Base-by-base conservation (phyloP, 1,284 basidiomycete genomes). In the Cutaneotrichosporon dermatis region DNA sequence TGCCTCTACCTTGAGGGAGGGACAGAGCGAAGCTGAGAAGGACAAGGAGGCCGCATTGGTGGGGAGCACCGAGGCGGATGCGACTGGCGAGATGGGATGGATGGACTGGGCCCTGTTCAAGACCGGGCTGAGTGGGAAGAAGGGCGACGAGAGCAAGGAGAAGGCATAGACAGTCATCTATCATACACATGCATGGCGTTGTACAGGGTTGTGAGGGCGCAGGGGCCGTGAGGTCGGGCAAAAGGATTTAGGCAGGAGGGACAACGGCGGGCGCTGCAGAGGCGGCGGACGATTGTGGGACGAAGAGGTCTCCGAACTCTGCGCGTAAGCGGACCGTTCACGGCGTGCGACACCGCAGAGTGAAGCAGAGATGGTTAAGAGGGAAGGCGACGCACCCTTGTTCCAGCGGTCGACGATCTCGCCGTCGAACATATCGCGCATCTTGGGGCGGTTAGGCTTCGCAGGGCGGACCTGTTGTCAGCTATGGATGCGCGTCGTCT, bases 341-440 rank as follows among this genome's bases (percentile, higher is more conserved):
- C 25, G 25, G 25, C 25, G 25, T 25, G 25, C 25, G 25, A 25
- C 25, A 25, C 25, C 25, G 25, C 25, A 25, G 25, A 25, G 25
- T 25, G 25, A 25, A 25, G 25, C 25, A 25, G 25, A 25, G 25
- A 25, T 25, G 25, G 25, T 25, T 25, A 25, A 25, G 25, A 25
- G n/a, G 5, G 6, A 41, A 35, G 34, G 6, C 4, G 16, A 63
- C 73, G 48, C 49, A 74, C 75, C 67, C 6, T 49, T 33, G 54
- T 75, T 75, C 75, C 75, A 76, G 54, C 71, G 64, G 9, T 60
- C 63, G 13, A 76, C 75, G 16, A 72, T 69, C 1, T 70, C 69
- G 25, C 49, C 57, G 42, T 76, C 75, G 55, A 65, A 67, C 60
- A 74, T 59, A 13, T 65, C 65, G 34, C 49, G 49, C 11, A 43